Evolutionary conservation across 2,329 filamentous ascomycete genomes (phyloP).

Genomic region (Aspergillus felis): DNA sequence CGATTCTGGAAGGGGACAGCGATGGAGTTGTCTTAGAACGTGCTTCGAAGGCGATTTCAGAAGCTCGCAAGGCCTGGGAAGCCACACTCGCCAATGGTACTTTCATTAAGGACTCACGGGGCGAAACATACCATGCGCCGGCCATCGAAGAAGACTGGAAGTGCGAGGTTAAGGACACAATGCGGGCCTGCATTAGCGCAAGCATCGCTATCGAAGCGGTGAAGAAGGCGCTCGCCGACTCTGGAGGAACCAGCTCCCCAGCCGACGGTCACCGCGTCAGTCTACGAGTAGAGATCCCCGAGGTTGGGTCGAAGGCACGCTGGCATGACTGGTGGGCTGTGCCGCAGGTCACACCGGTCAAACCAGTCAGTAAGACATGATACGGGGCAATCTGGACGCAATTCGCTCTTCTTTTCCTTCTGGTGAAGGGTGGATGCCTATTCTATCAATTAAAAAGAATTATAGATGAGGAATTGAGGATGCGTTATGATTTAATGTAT

Average conservation of each 20-base stretch:
- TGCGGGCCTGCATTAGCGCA: conserved; percentile 68
- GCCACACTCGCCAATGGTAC: conserved; percentile 37
- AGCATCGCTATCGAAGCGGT: conserved; percentile 61
- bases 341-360: conserved; percentile 31
- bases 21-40: conserved; percentile 39
- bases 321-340: conserved; percentile 47
- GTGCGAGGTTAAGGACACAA: conserved; percentile 54
- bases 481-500: conserved; percentile 9
- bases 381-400: background rate
- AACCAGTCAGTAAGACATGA: conserved; percentile 12
- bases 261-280: conserved; percentile 6
- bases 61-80: conserved; percentile 44
- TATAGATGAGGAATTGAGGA: background rate
- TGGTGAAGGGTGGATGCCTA: background rate
- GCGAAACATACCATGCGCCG: conserved; percentile 33
- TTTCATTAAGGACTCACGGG: conserved; percentile 22
- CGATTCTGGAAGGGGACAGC: conserved; percentile 41
- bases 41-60: conserved; percentile 34
- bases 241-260: background rate
- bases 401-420: background rate
- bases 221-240: conserved; percentile 51
- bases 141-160: conserved; percentile 61
- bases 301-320: conserved; percentile 35
- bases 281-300: conserved; percentile 35
- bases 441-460: background rate